phyloP scores from a whole-genome alignment of 2,329 filamentous ascomycete species.

The Ophiostoma tasmaniense region DNA sequence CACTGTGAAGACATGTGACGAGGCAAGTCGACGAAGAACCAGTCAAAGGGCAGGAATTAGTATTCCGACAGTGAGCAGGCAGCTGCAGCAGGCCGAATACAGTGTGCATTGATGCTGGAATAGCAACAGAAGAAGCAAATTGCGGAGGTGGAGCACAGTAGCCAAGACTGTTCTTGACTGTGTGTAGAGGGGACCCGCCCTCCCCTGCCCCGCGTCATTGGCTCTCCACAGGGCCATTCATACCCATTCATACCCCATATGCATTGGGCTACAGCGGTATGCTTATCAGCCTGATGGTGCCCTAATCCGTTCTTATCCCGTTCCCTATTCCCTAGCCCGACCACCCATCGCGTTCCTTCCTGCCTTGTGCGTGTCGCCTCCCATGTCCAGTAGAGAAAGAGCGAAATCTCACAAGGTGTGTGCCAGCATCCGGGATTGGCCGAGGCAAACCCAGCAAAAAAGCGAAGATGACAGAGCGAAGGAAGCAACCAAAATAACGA shows the following conservation, averaged over 20 bases:
- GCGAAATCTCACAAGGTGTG: background rate
- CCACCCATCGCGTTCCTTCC: background rate
- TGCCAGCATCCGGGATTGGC: conserved; percentile 7
- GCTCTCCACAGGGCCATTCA: conserved; percentile 2
- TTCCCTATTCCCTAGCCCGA: background rate
- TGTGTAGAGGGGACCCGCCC: background rate
- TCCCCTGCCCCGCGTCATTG: conserved; percentile 2
- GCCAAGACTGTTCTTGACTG: background rate
- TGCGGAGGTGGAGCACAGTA: conserved; percentile 1
- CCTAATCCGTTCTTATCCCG: background rate
- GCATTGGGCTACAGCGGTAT: background rate
- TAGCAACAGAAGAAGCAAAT: background rate
- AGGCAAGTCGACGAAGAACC: background rate
- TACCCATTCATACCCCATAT: background rate
- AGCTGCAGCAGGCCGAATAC: background rate
- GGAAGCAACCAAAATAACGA: background rate
- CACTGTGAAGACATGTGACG: background rate
- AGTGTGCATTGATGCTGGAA: background rate
- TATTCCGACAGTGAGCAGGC: background rate
- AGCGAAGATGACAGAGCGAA: background rate
- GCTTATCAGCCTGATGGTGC: background rate
- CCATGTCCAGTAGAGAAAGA: background rate
- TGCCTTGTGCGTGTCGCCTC: background rate
- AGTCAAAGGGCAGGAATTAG: conserved; percentile 6
- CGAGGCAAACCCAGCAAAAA: background rate